phyloP scores from a whole-genome alignment of 2,329 filamentous ascomycete species.

The Ustulina deusta region DNA sequence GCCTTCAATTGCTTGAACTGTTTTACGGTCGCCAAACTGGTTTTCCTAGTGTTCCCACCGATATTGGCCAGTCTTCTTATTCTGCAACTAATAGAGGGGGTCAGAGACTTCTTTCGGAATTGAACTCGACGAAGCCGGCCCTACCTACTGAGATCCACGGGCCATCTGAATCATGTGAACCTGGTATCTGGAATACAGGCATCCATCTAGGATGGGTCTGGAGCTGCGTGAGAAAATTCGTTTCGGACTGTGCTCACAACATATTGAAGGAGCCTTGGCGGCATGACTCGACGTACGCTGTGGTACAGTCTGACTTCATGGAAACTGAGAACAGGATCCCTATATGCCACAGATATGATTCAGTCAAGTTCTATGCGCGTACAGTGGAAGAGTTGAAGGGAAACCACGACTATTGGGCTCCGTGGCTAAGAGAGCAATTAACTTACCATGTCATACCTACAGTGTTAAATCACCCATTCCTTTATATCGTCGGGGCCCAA shows the following conservation, averaged over 20 bases:
- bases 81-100: constrained; percentile 29
- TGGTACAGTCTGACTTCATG: constrained; percentile 41
- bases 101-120: constrained; percentile 29
- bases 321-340: constrained; percentile 41
- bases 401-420: constrained; percentile 39
- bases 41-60: constrained; percentile 26
- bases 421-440: constrained; percentile 39
- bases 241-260: constrained; percentile 39
- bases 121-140: constrained; percentile 32
- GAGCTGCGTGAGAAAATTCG: constrained; percentile 40
- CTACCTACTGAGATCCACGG: constrained; percentile 33
- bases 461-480: constrained; percentile 40
- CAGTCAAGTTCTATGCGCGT: constrained; percentile 40
- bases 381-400: constrained; percentile 37
- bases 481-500: constrained; percentile 40
- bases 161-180: constrained; percentile 30
- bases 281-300: constrained; percentile 39
- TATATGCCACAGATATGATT: constrained; percentile 41
- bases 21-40: constrained; percentile 40
- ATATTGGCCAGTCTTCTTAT: constrained; percentile 32
- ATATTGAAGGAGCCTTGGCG: constrained; percentile 40
- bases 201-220: constrained; percentile 39
- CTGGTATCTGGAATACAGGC: constrained; percentile 39
- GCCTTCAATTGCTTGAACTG: constrained; percentile 38
- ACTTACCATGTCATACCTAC: constrained; percentile 41